phyloP scores from a whole-genome alignment of 805 yeast species.

The Cyberlindnera mycetangii region DNA sequence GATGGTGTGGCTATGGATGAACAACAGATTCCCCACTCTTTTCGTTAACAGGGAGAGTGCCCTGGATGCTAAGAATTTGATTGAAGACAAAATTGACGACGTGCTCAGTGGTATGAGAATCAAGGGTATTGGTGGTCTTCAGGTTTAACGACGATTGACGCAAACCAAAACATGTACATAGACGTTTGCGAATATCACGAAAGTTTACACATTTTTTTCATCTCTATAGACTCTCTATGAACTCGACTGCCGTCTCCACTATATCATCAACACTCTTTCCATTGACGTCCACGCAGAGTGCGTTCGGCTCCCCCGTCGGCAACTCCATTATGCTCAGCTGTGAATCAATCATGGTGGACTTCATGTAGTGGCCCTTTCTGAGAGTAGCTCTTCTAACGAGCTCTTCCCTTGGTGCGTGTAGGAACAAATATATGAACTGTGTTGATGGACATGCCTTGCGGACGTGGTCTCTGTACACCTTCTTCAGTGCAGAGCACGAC shows the following conservation, averaged over 20 bases:
- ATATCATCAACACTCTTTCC: conserved; percentile 23
- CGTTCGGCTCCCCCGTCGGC: conserved; percentile 43
- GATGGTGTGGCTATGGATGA: conserved; percentile 76
- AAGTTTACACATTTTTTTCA: too few relatives aligned
- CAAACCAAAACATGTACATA: conserved; percentile 2
- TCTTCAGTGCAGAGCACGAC: conserved; percentile 84
- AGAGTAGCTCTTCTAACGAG: conserved; percentile 55
- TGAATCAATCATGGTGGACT: conserved; percentile 74
- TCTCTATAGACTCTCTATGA: conserved; percentile 7
- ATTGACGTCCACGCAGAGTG: conserved; percentile 31
- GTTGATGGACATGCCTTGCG: conserved; percentile 34
- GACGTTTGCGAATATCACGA: not conserved
- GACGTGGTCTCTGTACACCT: conserved; percentile 64
- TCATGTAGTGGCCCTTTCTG: conserved; percentile 85
- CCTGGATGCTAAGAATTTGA: conserved; percentile 58
- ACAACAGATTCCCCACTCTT: conserved; percentile 79
- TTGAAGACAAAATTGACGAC: conserved; percentile 51
- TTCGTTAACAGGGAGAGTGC: conserved; percentile 80
- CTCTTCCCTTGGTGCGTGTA: conserved; percentile 61
- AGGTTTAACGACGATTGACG: too few relatives aligned
- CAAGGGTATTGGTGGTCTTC: conserved; percentile 2
- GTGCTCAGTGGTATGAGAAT: conserved; percentile 25
- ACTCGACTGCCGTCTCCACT: conserved; percentile 9
- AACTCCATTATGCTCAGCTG: conserved; percentile 75
- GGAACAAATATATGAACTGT: conserved; percentile 58